phyloP scores from a whole-genome alignment of 2,329 filamentous ascomycete genomes.

The Fusarium xyrophilum region DNA sequence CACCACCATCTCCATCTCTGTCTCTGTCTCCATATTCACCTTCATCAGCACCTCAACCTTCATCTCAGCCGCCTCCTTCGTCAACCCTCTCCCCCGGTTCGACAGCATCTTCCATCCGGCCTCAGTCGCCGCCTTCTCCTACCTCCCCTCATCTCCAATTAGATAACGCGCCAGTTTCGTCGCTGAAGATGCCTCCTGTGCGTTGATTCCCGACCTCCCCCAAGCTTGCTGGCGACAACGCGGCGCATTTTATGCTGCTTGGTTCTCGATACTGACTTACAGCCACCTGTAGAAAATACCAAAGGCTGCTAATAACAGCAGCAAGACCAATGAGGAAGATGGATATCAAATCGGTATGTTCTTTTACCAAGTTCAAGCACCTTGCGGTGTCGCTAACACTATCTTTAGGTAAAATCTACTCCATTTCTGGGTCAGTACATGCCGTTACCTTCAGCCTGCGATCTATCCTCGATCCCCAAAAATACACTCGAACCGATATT shows the following conservation, averaged over 20 bases:
- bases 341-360: slow-evolving; percentile 51
- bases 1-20: slow-evolving; percentile 49
- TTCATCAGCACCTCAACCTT: slow-evolving; percentile 23
- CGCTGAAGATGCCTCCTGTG: slow-evolving; percentile 64
- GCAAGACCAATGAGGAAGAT: slow-evolving; percentile 47
- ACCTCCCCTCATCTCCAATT: slow-evolving; percentile 38
- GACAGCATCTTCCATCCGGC: slow-evolving; percentile 43
- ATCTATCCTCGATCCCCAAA: slow-evolving; percentile 1
- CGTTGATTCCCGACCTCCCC: slow-evolving; percentile 46
- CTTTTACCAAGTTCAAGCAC: slow-evolving; percentile 7
- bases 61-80: slow-evolving; percentile 45
- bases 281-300: slow-evolving; percentile 31
- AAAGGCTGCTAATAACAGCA: slow-evolving; percentile 42
- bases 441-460: neutral
- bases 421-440: slow-evolving; percentile 64
- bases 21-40: slow-evolving; percentile 42
- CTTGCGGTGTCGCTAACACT: slow-evolving; percentile 39
- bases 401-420: slow-evolving; percentile 65
- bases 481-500: slow-evolving; percentile 4
- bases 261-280: slow-evolving; percentile 28
- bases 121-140: slow-evolving; percentile 41
- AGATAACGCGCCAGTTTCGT: slow-evolving; percentile 40
- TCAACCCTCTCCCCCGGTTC: slow-evolving; percentile 44
- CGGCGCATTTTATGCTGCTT: slow-evolving; percentile 16
- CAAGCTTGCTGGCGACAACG: slow-evolving; percentile 26